phyloP scores from a whole-genome alignment of 345 rosid genomes.

The Adansonia digitata region DNA sequence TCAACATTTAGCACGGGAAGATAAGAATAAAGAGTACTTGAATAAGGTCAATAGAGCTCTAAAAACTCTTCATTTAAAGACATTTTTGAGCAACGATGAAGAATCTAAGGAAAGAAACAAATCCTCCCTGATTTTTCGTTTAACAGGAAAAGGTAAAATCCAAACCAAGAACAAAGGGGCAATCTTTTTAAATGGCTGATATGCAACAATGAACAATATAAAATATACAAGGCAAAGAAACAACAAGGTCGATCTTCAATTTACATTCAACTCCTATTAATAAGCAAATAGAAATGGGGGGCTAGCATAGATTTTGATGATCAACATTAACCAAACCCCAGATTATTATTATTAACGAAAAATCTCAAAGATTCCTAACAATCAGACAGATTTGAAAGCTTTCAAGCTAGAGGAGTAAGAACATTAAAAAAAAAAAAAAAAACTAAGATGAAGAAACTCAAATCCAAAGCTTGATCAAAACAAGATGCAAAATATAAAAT shows the following conservation, averaged over 20 bases:
- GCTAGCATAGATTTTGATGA: constrained; percentile 3
- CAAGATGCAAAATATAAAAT: constrained; percentile 9
- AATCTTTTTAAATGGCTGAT: background rate
- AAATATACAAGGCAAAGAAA: background rate
- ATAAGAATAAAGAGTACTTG: background rate
- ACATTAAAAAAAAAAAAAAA: background rate
- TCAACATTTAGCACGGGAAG: background rate
- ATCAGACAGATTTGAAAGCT: constrained; percentile 1
- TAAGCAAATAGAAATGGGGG: background rate
- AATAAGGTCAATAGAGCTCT: background rate
- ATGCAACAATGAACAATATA: constrained; percentile 1
- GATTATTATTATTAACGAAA: background rate
- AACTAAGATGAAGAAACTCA: background rate
- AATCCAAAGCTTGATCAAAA: constrained; percentile 4
- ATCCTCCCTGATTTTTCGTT: background rate
- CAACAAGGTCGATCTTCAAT: background rate
- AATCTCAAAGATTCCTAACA: background rate
- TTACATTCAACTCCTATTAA: background rate
- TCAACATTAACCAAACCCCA: constrained; percentile 9
- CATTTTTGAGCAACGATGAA: background rate
- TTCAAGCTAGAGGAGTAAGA: background rate
- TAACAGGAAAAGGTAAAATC: background rate
- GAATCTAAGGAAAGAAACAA: background rate
- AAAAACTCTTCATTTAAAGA: background rate
- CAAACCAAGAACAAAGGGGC: constrained; percentile 1